Base-by-base conservation (phyloP, 2,329 filamentous ascomycete species). In the Paraphoma chrysanthemicola region DNA sequence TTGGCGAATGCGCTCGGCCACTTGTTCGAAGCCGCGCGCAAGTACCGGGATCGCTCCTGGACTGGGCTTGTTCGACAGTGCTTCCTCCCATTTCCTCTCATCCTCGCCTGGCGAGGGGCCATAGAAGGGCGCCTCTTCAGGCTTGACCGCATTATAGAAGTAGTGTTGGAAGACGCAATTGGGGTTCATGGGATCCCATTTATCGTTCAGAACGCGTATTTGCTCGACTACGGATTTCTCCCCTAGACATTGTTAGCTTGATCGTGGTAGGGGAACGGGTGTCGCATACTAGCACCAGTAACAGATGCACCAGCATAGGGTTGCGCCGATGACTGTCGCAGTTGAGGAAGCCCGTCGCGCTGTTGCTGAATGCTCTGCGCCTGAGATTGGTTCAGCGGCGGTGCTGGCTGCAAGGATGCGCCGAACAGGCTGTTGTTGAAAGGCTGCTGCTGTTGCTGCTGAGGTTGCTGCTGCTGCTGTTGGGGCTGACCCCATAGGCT, bases 121-220 rank as follows among this genome's bases (percentile, higher is more conserved):
- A 76, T 90, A 93, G 75, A 90, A 93, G 10, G 90, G 90, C n/a
- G 90, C 88, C 71, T 85, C 85, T 50, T 86, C 85, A 68, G 90
- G 86, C 61, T 90, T 88, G 60, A 93, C 90, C 64, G 91, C 88
- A 79, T 95, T 95, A 83, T 95, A 96, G 75, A 95, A 92, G 80
- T 94, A 94, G 71, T 90, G 83, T 75, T 92, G 90, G 80, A 95
- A 92, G 29, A 85, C 86, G 67, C 90, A 93, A 71, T 86, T 87
- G 18, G 86, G 83, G 73, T 83, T 85, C 28, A 82, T 77, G 1
- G 90, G 88, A 59, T 90, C 83, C 91, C 91, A 95, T 78, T 93
- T 93, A 57, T 86, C 82, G 50, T 86, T 80, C 41, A 95, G 83
- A 28, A 87, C 81, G 58, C 84, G 81, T 74, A 93, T 90, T 74